Evolutionary conservation across 2,329 filamentous ascomycete genomes (phyloP), one percentile per base, ranked within the genome.

Genomic region (Nannizziopsis barbatae): DNA sequence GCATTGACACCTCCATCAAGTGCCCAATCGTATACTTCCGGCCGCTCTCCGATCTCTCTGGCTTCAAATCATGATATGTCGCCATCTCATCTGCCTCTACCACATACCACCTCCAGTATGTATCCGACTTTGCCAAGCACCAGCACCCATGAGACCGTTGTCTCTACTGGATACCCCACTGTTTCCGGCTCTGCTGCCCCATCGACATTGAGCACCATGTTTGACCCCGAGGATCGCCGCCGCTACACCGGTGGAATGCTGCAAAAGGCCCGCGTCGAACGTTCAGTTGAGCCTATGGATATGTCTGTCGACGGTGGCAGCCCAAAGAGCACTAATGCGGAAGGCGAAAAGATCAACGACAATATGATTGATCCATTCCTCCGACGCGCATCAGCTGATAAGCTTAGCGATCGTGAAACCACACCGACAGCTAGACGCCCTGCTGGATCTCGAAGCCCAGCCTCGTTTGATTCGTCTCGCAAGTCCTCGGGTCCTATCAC

Each of bases 101-200:
- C 62, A 62, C 52, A 53, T 14, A 67, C 64, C 44, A 71, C 71
- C 39, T 68, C 68, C 20, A 70, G 70, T 60, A 78, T 81, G 75
- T 83, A 83, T 58, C 79, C 79, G 4, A 77, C 72, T 43, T 68
- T 83, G 22, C 79, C 79, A 11, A 74, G 77, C 9, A 73, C 79
- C 40, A 77, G 71, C 44, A 71, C 75, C 54, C 71, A 78, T 58
- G 77, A 77, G 46, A 73, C 73, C 7, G 22, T 27, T 50, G 71
- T 76, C 60, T 65, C 71, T 20, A 63, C 67, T 41, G 69, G 68
- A 36, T 76, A 76, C 58, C 65, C 71, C 14, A 66, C 70, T 45
- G 68, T 73, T 2, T 65, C 69, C 18, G 73, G 73, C 52, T 75
- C 75, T n/a, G 77, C 77, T 10, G 76, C 77, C 2, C 73, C 77